A percentile compares a stretch with the other conserved stretches of the same genome.
phyloP scores from a whole-genome alignment of 179 eudicot genomes.

The Camellia oleifera region DNA sequence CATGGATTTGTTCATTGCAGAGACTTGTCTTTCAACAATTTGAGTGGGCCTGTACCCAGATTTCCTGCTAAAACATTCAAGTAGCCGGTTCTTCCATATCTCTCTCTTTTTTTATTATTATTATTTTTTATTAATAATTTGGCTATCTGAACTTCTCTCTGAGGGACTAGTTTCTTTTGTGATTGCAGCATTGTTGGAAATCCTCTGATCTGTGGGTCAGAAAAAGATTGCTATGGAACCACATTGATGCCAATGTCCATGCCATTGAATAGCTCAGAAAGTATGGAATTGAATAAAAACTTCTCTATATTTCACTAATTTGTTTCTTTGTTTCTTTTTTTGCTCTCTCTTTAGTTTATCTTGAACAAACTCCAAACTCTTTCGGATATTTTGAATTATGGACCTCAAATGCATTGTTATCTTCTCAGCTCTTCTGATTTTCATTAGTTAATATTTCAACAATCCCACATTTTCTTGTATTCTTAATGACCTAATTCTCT shows the following conservation, averaged over 20 bases:
- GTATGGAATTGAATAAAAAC: conserved; percentile 21
- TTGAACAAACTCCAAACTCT: background rate
- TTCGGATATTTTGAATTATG: too few relatives aligned
- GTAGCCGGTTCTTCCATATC: conserved; percentile 15
- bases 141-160: background rate
- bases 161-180: background rate
- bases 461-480: background rate
- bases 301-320: background rate
- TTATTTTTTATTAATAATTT: background rate
- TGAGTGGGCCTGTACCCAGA: conserved; percentile 46
- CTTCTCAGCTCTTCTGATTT: background rate
- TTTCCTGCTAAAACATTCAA: conserved; percentile 46
- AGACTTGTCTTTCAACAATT: conserved; percentile 44
- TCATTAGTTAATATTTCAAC: background rate
- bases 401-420: background rate
- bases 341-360: background rate
- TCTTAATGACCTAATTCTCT: conserved; percentile 7
- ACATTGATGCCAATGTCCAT: conserved; percentile 53
- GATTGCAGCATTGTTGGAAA: conserved; percentile 50
- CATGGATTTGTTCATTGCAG: conserved; percentile 19
- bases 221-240: conserved; percentile 36
- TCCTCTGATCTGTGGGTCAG: conserved; percentile 45
- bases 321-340: background rate
- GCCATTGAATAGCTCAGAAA: conserved; percentile 39
- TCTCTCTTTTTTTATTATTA: background rate